Conservation (phyloP, 768 basidiomycete species). For the Piloderma croceum region DNA sequence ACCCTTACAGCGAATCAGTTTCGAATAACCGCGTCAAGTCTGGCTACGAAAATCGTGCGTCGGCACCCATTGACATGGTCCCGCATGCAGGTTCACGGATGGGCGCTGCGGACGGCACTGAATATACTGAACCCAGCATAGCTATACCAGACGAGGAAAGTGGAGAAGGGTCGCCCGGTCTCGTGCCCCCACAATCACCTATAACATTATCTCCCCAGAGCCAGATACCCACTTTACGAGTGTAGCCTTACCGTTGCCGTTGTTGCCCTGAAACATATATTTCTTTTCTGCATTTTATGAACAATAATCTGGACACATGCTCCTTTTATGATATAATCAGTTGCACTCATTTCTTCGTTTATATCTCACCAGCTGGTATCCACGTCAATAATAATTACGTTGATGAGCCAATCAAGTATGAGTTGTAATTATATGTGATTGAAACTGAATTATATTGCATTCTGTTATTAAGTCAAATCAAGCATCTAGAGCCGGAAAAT, state of each 20-base stretch:
- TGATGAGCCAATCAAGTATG: too few species aligned
- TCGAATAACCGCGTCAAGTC: slow-evolving; percentile 84
- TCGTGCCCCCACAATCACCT: slow-evolving; percentile 18
- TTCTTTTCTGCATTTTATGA: too few species aligned
- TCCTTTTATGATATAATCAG: too few species aligned
- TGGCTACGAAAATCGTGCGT: slow-evolving; percentile 51
- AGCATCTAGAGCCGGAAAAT: slow-evolving; percentile 3
- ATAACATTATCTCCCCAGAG: slow-evolving; percentile 29
- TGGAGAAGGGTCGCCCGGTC: slow-evolving; percentile 26
- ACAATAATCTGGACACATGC: too few species aligned
- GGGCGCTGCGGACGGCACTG: slow-evolving; percentile 60
- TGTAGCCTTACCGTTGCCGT: too few species aligned
- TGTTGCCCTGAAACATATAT: too few species aligned
- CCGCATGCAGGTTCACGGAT: slow-evolving; percentile 64
- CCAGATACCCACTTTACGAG: slow-evolving; percentile 37
- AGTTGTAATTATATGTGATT: not conserved
- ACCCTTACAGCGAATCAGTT: slow-evolving; percentile 59
- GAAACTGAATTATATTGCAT: slow-evolving; percentile 1
- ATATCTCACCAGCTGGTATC: too few species aligned
- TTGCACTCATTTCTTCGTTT: too few species aligned
- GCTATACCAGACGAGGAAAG: slow-evolving; percentile 37
- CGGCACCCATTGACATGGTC: slow-evolving; percentile 68
- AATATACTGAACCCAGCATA: slow-evolving; percentile 51
- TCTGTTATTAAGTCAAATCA: slow-evolving; percentile 1
- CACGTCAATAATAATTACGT: too few species aligned